A percentile compares a stretch with the other conserved stretches of the same genome.
Conservation (phyloP, 805 yeast species). For the Wilhelminamyces savonicus region DNA sequence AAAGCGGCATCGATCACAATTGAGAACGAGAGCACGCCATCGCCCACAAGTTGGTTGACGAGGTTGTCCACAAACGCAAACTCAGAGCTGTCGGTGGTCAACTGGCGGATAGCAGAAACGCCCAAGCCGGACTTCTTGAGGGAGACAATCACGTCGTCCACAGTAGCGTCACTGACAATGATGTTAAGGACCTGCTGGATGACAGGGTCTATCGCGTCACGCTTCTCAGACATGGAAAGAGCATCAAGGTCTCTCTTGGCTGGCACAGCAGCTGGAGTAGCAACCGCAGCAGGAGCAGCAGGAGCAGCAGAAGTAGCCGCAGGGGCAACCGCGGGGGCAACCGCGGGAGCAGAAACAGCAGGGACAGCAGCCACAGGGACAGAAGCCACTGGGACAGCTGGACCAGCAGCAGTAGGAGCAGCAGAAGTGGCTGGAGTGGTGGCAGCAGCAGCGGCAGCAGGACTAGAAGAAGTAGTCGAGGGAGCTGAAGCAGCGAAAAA, state of each 20-base stretch:
- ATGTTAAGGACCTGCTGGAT: constrained; percentile 10
- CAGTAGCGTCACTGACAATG: constrained; percentile 11
- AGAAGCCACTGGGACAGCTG: not conserved
- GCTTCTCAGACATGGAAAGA: constrained; percentile 2
- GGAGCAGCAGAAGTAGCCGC: not conserved
- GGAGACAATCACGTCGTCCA: constrained; percentile 13
- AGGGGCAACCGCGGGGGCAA: not conserved
- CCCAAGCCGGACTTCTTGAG: constrained; percentile 18
- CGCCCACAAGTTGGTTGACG: too few relatives aligned
- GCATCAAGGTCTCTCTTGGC: not conserved
- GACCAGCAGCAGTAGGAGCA: too few relatives aligned
- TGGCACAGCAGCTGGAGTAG: constrained; percentile 2
- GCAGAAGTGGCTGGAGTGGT: too few relatives aligned
- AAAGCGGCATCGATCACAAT: too few relatives aligned
- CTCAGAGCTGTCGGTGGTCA: too few relatives aligned
- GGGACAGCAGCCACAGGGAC: not conserved
- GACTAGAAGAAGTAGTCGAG: not conserved
- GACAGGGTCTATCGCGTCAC: constrained; percentile 5
- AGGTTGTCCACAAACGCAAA: too few relatives aligned
- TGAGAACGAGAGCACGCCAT: too few relatives aligned
- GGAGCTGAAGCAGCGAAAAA: not conserved
- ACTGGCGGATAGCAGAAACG: constrained; percentile 10
- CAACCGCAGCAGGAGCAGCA: constrained; percentile 1
- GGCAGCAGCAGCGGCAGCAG: constrained; percentile 3
- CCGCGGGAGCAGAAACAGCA: not conserved